A percentile compares a stretch with the other conserved stretches of the same genome.
Evolutionary conservation across 2,329 filamentous ascomycete species (phyloP).

Genomic region (Xylariaceae sp.): DNA sequence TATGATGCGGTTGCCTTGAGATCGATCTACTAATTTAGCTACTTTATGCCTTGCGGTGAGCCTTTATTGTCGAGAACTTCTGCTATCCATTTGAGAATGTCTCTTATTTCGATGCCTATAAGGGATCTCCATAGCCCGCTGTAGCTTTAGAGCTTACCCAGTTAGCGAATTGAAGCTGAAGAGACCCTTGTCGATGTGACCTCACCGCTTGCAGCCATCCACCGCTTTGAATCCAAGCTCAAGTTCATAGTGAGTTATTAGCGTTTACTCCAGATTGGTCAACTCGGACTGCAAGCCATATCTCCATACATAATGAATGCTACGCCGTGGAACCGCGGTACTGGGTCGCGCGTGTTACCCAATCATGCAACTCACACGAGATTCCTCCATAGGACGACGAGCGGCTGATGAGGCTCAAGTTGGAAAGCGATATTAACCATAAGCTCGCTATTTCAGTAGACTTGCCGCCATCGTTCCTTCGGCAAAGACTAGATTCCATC

Average conservation of each 20-base stretch:
- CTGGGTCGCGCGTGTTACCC: conserved; percentile 1
- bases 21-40: no score
- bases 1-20: no score
- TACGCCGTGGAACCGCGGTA: conserved; percentile 5
- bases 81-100: background rate
- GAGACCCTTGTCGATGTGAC: conserved; percentile 9
- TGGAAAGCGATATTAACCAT: background rate
- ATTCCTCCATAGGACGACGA: background rate
- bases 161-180: conserved; percentile 10
- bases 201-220: background rate
- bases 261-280: conserved; percentile 1
- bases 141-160: background rate
- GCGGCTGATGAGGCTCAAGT: background rate
- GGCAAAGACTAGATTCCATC: background rate
- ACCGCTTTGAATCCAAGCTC: background rate
- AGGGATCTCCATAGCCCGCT: conserved; percentile 20
- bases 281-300: conserved; percentile 1
- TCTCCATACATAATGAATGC: background rate
- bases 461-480: background rate
- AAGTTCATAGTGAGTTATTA: background rate
- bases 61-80: background rate
- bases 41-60: no score
- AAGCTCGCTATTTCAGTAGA: background rate
- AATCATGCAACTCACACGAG: background rate
- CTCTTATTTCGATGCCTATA: conserved; percentile 24